Evolutionary conservation across 1,139 yeast genomes (phyloP).

Genomic region (Candida sp.): DNA sequence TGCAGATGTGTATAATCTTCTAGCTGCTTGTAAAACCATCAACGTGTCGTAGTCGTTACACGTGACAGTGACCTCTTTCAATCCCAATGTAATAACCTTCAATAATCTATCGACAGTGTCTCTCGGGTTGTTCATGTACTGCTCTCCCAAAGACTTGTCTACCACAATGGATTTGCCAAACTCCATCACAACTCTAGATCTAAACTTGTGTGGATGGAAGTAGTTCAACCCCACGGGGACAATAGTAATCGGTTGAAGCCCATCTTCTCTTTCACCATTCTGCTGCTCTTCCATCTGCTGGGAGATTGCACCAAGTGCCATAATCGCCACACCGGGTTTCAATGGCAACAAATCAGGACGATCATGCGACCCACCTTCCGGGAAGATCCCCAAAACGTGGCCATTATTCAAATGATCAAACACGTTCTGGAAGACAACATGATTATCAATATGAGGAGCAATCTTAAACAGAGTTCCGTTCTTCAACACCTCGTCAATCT

Average conservation of each 20-base stretch:
- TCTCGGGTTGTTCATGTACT: conserved; percentile 49
- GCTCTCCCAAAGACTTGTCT: conserved; percentile 29
- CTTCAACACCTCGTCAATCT: conserved; percentile 39
- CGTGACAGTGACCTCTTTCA: conserved; percentile 91
- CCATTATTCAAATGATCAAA: conserved; percentile 62
- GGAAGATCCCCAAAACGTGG: conserved; percentile 70
- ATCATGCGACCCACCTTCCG: conserved; percentile 57
- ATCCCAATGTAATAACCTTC: conserved; percentile 71
- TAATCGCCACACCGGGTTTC: conserved; percentile 53
- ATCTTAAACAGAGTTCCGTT: conserved; percentile 56
- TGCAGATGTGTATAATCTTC: conserved; percentile 44
- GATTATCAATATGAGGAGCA: conserved; percentile 70
- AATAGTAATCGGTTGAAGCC: conserved; percentile 38
- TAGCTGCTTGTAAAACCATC: conserved; percentile 93
- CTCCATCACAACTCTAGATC: conserved; percentile 52
- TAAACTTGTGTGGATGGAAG: conserved; percentile 49
- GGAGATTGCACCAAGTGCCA: conserved; percentile 52
- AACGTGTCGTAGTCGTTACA: conserved; percentile 93
- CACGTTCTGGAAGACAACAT: conserved; percentile 61
- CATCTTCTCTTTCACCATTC: conserved; percentile 6
- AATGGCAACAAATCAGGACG: conserved; percentile 44
- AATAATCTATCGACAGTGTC: conserved; percentile 74
- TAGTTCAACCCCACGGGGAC: conserved; percentile 54
- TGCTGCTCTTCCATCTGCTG: conserved; percentile 20
- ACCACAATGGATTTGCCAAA: conserved; percentile 49